Conservation (phyloP, 345 rosid genomes). For the Mercurialis annua region DNA sequence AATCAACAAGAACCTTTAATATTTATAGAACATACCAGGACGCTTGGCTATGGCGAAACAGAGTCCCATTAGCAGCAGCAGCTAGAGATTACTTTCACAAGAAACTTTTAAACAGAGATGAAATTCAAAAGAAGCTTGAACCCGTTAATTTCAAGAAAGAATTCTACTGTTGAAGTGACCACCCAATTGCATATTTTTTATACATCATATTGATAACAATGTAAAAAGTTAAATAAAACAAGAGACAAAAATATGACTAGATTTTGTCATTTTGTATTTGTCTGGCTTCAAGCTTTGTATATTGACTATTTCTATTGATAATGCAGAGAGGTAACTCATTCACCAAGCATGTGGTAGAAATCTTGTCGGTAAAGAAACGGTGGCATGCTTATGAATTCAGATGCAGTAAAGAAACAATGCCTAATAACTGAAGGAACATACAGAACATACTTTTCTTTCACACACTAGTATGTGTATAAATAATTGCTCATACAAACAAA, state of each 20-base stretch:
- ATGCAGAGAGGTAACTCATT: no score
- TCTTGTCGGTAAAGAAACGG: no score
- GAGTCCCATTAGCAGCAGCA: conserved; percentile 52
- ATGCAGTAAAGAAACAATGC: no score
- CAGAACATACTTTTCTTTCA: no score
- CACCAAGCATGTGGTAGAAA: no score
- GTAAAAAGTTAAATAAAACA: background rate
- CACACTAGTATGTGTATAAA: no score
- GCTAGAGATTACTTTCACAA: background rate
- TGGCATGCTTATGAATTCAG: no score
- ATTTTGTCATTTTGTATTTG: conserved; percentile 8
- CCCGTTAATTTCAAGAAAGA: conserved; percentile 1
- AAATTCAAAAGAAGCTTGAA: background rate
- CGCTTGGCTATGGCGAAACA: conserved; percentile 48
- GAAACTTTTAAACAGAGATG: background rate
- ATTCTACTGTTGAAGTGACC: conserved; percentile 28
- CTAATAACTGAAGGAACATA: no score
- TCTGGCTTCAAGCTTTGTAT: conserved; percentile 20
- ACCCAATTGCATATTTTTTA: conserved; percentile 29
- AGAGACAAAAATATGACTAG: background rate
- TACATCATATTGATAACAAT: conserved; percentile 7
- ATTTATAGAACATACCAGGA: conserved; percentile 14
- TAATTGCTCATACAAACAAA: no score
- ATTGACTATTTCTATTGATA: no score
- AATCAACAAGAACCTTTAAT: background rate